phyloP scores from a whole-genome alignment of 164 flowering plant genomes.

The Chloranthus sessilifolius region DNA sequence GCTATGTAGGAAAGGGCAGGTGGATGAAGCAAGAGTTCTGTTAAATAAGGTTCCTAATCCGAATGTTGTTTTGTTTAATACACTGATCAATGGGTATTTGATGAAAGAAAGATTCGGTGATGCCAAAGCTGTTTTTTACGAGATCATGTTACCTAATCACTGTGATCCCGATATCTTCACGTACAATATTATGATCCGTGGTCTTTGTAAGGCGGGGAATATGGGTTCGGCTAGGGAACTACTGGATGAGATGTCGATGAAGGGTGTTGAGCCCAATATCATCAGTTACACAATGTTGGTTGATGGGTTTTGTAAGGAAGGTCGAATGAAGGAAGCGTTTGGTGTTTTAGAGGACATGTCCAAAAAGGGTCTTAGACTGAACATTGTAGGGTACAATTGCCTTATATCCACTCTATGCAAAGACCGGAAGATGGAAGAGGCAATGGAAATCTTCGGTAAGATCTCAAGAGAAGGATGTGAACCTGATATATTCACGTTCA shows the following conservation, averaged over 20 bases:
- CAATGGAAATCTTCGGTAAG: constrained; percentile 37
- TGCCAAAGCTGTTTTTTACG: constrained; percentile 48
- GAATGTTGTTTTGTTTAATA: constrained; percentile 57
- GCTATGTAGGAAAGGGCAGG: constrained; percentile 53
- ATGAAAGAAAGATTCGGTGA: constrained; percentile 48
- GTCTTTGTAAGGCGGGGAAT: constrained; percentile 60
- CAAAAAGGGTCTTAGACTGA: constrained; percentile 42
- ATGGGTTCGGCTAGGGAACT: constrained; percentile 56
- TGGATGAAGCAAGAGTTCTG: constrained; percentile 65
- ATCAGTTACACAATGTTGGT: constrained; percentile 66
- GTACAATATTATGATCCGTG: constrained; percentile 54
- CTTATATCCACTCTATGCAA: constrained; percentile 64
- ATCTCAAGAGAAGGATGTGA: constrained; percentile 67
- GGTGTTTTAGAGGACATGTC: constrained; percentile 49
- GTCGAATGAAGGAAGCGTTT: constrained; percentile 45
- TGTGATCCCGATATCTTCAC: constrained; percentile 63
- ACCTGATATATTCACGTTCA: constrained; percentile 76
- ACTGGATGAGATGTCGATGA: constrained; percentile 47
- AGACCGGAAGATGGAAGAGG: constrained; percentile 42
- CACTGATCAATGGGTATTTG: constrained; percentile 71
- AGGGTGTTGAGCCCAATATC: constrained; percentile 59
- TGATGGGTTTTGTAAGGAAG: constrained; percentile 70
- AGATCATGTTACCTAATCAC: constrained; percentile 36
- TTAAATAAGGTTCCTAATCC: constrained; percentile 55
- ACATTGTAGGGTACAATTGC: constrained; percentile 71